These are phyloP conservation scores for Ganoderma sinense DNA, from an alignment of 1,284 basidiomycete species.

Conservation along the genomic window DNA sequence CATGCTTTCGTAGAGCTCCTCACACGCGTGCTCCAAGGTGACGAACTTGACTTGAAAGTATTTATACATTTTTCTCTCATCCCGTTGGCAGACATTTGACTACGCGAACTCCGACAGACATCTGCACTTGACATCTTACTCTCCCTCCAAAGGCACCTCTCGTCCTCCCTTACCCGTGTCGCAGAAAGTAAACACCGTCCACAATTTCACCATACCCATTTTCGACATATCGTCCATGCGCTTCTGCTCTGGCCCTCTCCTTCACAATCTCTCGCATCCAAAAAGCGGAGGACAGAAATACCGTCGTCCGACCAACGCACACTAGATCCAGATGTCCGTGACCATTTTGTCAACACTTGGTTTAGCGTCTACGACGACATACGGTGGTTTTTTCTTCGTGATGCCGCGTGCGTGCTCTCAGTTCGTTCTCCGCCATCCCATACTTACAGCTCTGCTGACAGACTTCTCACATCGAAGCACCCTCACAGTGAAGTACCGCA, in stretches of 20 bases:
- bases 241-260: constrained; percentile 72
- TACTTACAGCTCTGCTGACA: constrained; percentile 16
- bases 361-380: constrained; percentile 88
- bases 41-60: constrained; percentile 70
- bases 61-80: constrained; percentile 32
- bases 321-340: constrained; percentile 66
- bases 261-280: constrained; percentile 39
- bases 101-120: constrained; percentile 51
- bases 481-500: constrained; percentile 47
- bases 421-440: neutral
- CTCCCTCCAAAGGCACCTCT: constrained; percentile 82
- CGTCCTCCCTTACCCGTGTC: constrained; percentile 60
- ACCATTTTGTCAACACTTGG: constrained; percentile 74
- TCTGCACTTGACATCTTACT: constrained; percentile 84
- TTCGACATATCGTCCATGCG: constrained; percentile 67
- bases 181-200: constrained; percentile 45
- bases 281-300: constrained; percentile 32
- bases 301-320: constrained; percentile 39
- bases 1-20: constrained; percentile 74
- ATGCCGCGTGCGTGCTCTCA: constrained; percentile 67
- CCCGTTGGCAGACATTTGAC: constrained; percentile 7
- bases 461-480: constrained; percentile 33
- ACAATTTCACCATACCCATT: constrained; percentile 76
- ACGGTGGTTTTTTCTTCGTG: constrained; percentile 92
- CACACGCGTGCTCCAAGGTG: constrained; percentile 75